Evolutionary conservation across 441 rosid species (phyloP), one percentile per base, ranked within the genome.

Genomic region (Rhodomyrtus psidioides): DNA sequence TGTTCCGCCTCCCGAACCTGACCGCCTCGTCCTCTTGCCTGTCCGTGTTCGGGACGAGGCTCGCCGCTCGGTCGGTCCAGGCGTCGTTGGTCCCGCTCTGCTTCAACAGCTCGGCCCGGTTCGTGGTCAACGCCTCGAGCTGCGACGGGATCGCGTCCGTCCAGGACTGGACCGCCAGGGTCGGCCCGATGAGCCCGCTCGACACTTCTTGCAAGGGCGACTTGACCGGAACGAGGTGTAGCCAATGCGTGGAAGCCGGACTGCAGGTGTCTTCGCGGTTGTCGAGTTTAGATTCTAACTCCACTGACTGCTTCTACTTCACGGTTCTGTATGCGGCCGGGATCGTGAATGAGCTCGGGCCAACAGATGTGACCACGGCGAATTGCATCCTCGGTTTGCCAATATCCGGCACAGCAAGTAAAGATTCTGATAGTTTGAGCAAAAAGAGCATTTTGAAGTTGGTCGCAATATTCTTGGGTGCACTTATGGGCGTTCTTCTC

Each of bases 221-320:
- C 57, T 10, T 94, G 34, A 83, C 89, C 12, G 89, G 85, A 39
- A 90, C 90, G 2, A 84, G 56, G 55, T 94, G 96, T 86, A 88
- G 93, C 65, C 84, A 92, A 17, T 94, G 96, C 82, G n/a, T 87
- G 5, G 92, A 93, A 10, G 96, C 95, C 2, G 94, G 96, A 6
- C 9, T 85, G 12, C 83, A 60, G 83, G 92, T 94, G 82, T 62
- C 23, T 46, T 60, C 93, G 24, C 89, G 54, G 81, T 76, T 94
- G 83, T 58, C 55, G 27, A 46, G 84, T 8, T 17, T 91, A 26
- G 86, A 85, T 53, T 91, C 91, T 9, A 89, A 90, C 75, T 79
- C 89, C 1, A 89, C 91, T 7, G 88, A 91, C 75, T 91, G 96
- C 53, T 94, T 90, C 70, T 74, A 89, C 86, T 92, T 91, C 82